Percentiles rank a stretch among this genome's conserved stretches.
Conservation (phyloP, 495 filamentous ascomycete genomes). For the Opeltia flavorubescens region DNA sequence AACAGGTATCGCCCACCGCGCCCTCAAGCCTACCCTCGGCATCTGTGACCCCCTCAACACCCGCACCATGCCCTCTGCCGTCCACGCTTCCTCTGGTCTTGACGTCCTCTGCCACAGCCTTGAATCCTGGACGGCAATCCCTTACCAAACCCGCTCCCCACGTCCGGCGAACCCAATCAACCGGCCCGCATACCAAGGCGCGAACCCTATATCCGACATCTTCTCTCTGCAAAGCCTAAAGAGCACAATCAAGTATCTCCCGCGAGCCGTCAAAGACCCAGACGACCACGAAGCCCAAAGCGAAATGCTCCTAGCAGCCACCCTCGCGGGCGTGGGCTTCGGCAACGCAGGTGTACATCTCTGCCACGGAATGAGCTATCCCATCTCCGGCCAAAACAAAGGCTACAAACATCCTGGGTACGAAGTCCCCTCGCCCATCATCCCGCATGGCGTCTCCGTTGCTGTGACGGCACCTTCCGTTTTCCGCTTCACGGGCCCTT, state of each 20-base stretch:
- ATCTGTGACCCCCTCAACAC: slow-evolving; percentile 96
- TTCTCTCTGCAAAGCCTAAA: slow-evolving; percentile 77
- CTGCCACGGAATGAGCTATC: slow-evolving; percentile 96
- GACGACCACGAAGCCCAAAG: slow-evolving; percentile 83
- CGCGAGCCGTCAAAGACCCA: slow-evolving; percentile 68
- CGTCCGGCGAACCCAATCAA: slow-evolving; percentile 81
- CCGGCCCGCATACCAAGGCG: slow-evolving; percentile 87
- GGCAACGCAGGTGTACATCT: slow-evolving; percentile 95
- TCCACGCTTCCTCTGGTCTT: slow-evolving; percentile 74
- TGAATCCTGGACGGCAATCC: slow-evolving; percentile 94
- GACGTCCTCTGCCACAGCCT: slow-evolving; percentile 91
- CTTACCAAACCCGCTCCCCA: slow-evolving; percentile 70
- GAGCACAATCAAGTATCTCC: slow-evolving; percentile 78
- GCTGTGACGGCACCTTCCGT: slow-evolving; percentile 90
- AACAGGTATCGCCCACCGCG: slow-evolving; percentile 88
- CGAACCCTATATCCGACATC: slow-evolving; percentile 93
- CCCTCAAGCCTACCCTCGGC: slow-evolving; percentile 87
- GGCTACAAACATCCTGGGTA: slow-evolving; percentile 82
- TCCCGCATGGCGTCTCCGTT: slow-evolving; percentile 90
- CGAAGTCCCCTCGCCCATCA: slow-evolving; percentile 56
- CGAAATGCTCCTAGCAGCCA: slow-evolving; percentile 90
- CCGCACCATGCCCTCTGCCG: slow-evolving; percentile 83
- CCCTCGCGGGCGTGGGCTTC: slow-evolving; percentile 88
- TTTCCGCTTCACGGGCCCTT: slow-evolving; percentile 81
- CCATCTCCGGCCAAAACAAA: slow-evolving; percentile 85